Conservation (phyloP, 2,329 filamentous ascomycete species). For the Sodiomyces alkalinus region DNA sequence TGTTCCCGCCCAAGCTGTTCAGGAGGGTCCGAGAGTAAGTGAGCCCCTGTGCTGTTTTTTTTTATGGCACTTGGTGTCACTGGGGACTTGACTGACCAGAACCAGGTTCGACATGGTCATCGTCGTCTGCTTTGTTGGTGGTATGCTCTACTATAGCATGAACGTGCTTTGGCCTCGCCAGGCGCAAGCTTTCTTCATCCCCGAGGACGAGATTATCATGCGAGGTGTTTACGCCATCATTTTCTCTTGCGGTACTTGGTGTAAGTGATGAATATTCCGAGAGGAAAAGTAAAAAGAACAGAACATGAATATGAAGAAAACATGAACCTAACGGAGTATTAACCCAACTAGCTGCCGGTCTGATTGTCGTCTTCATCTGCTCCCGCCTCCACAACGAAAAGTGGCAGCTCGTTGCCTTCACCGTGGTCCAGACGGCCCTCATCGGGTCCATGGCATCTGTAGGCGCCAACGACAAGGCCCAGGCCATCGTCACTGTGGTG, state of each 20-base stretch:
- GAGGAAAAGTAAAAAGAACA: too few species aligned
- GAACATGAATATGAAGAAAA: too few species aligned
- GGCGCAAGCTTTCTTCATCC: constrained; percentile 12
- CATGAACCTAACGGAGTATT: too few species aligned
- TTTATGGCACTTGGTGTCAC: too few species aligned
- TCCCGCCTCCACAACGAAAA: constrained; percentile 17
- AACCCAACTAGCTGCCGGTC: constrained; percentile 12
- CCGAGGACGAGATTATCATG: constrained; percentile 10
- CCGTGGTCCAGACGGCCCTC: constrained; percentile 17
- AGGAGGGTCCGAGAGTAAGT: constrained; percentile 12
- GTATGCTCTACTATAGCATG: constrained; percentile 17
- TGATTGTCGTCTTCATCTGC: constrained; percentile 14
- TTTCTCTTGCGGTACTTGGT: constrained; percentile 15
- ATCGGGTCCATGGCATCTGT: constrained; percentile 19
- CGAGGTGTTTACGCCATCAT: constrained; percentile 14
- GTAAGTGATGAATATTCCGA: constrained; percentile 3
- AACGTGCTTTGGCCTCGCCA: constrained; percentile 16
- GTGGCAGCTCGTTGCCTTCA: constrained; percentile 19
- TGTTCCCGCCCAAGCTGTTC: constrained; percentile 16
- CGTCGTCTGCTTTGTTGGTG: constrained; percentile 15
- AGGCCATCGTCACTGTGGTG: constrained; percentile 18
- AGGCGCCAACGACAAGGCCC: constrained; percentile 14
- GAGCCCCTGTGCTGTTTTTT: too few species aligned
- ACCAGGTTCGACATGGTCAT: constrained; percentile 15
- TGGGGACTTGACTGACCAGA: not conserved